Base-by-base conservation (phyloP, 108 stramenopile species). In the Nannochloropsis gaditana region DNA sequence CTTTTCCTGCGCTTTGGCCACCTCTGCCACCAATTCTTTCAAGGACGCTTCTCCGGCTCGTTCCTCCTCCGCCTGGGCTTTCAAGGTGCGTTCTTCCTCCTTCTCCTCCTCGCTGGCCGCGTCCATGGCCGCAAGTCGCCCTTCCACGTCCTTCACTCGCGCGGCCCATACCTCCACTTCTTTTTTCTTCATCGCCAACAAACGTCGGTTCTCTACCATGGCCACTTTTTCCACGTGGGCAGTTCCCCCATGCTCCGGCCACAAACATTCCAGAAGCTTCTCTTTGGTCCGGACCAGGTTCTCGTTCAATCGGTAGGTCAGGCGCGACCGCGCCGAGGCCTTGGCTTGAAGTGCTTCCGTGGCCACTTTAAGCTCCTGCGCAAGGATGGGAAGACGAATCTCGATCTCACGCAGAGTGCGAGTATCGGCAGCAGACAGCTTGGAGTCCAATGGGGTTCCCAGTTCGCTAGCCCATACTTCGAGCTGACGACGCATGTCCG, bases 371-470 rank as follows among this genome's bases (percentile, higher is more conserved):
- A 73, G 59, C 15, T 73, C 59, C 59, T n/a, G n/a, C 2, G 59
- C 59, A 4, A 73, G n/a, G 4, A 73, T n/a, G 19, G 59, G 59
- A 15, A 73, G 59, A n/a, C 59, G 59, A n/a, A n/a, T n/a, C n/a
- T 73, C 59, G 59, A 73, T 73, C 6, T 73, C 59, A 73, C 59
- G 59, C 59, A 73, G n/a, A 15, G n/a, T 73, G 19, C 59, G 59
- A n/a, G 59, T 73, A 73, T 96, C 95, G 11, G 93, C 90, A 1
- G 92, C 94, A 42, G 92, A 92, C 50, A 96, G 80, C 9, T 85
- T 87, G 43, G 90, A 82, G 4, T 86, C 90, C 9, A 97, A 92
- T 43, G 93, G 93, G 5, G 96, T 95, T 17, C 94, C 95, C 50
- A 97, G 92, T 88, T 97, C 96, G 4, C 19, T n/a, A 4, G 59